These are phyloP conservation scores for Cytospora piceae DNA, from an alignment of 2,329 filamentous ascomycete genomes.

Conservation along the genomic window DNA sequence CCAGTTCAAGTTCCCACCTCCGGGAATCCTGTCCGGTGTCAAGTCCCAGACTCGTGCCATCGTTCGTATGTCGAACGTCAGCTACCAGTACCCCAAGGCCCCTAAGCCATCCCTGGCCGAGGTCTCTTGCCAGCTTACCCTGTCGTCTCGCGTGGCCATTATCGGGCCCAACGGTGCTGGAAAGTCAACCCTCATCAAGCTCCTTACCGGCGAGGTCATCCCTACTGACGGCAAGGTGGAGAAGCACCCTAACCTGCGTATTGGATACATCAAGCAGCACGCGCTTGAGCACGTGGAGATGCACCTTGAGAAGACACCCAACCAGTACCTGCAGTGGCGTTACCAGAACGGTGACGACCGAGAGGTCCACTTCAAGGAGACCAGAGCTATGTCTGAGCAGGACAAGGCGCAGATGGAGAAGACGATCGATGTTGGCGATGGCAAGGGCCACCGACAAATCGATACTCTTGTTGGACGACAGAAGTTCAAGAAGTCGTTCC, in stretches of 20 bases:
- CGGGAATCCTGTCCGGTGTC: constrained; percentile 91
- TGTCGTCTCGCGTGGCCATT: constrained; percentile 93
- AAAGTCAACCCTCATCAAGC: constrained; percentile 97
- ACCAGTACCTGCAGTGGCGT: constrained; percentile 98
- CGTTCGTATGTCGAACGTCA: constrained; percentile 89
- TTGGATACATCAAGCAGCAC: constrained; percentile 99
- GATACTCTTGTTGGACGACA: constrained; percentile 93
- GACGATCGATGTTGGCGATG: constrained; percentile 81
- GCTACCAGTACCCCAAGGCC: constrained; percentile 90
- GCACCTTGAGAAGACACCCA: constrained; percentile 98
- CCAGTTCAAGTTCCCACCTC: constrained; percentile 97
- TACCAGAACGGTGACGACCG: constrained; percentile 97
- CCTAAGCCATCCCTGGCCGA: constrained; percentile 85
- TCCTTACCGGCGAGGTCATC: constrained; percentile 89
- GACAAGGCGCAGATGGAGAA: constrained; percentile 93
- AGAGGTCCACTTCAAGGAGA: constrained; percentile 97
- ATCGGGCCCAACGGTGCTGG: constrained; percentile 97
- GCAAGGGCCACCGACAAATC: constrained; percentile 74
- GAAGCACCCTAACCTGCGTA: constrained; percentile 98
- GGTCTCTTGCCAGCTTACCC: constrained; percentile 82
- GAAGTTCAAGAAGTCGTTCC: constrained; percentile 99
- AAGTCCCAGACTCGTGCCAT: constrained; percentile 94
- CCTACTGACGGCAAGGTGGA: constrained; percentile 85
- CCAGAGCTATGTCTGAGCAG: constrained; percentile 81
- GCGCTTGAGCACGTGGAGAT: constrained; percentile 99